phyloP scores from a whole-genome alignment of 2,329 filamentous ascomycete species.

The Talaromyces sp. region DNA sequence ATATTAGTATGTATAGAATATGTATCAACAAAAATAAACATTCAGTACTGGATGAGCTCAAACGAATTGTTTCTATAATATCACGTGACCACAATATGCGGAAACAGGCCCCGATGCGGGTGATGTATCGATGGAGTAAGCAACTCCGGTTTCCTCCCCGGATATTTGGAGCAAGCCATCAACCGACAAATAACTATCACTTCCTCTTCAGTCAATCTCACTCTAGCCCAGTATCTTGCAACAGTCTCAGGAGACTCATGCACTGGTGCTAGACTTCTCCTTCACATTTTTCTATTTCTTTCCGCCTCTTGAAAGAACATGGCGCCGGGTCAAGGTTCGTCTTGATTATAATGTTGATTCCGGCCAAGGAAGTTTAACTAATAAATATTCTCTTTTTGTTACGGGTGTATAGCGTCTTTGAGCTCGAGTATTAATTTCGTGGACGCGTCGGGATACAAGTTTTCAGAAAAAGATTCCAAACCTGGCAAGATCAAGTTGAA shows the following conservation, averaged over 20 bases:
- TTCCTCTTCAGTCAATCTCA: neutral
- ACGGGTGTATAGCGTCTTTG: slow-evolving; percentile 14
- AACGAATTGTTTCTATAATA: too few species aligned
- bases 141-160: slow-evolving; percentile 13
- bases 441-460: slow-evolving; percentile 44
- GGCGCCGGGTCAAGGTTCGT: slow-evolving; percentile 9
- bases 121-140: neutral
- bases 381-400: neutral
- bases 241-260: slow-evolving; percentile 3
- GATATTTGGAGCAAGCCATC: slow-evolving; percentile 3
- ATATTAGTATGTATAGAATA: slow-evolving; percentile 3
- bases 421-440: slow-evolving; percentile 34
- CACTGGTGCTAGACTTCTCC: slow-evolving; percentile 6
- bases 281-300: neutral
- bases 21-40: neutral
- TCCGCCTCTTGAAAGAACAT: slow-evolving; percentile 1
- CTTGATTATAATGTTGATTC: neutral
- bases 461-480: slow-evolving; percentile 41
- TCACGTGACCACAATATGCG: slow-evolving; percentile 9
- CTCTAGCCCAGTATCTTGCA: neutral
- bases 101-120: neutral
- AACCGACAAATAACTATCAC: neutral
- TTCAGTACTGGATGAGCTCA: too few species aligned
- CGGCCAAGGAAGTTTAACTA: neutral
- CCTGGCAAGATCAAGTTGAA: slow-evolving; percentile 43